A percentile compares a stretch with the other conserved stretches of the same genome.
These are phyloP conservation scores for Scheffersomyces insectosa DNA, from an alignment of 1,139 yeast genomes.

Conservation along the genomic window DNA sequence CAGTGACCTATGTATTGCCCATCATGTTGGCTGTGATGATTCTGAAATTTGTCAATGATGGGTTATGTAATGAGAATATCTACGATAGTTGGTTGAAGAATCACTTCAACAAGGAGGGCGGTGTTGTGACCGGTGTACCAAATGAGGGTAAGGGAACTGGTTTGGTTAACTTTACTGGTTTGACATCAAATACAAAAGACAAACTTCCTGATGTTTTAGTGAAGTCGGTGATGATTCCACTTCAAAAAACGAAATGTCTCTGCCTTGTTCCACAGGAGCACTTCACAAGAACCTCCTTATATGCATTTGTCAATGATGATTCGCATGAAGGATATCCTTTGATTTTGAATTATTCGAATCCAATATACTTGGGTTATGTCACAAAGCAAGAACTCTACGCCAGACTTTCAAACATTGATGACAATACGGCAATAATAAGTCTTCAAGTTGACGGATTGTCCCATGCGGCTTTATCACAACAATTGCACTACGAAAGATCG, in stretches of 20 bases:
- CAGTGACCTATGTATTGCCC: slow-evolving; percentile 58
- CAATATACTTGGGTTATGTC: slow-evolving; percentile 38
- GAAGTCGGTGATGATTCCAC: slow-evolving; percentile 35
- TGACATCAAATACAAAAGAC: slow-evolving; percentile 29
- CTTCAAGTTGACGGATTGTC: slow-evolving; percentile 25
- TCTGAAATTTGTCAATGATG: slow-evolving; percentile 51
- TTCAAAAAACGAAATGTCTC: slow-evolving; percentile 27
- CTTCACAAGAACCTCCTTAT: slow-evolving; percentile 23
- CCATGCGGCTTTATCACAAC: slow-evolving; percentile 22
- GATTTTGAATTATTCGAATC: slow-evolving; percentile 25
- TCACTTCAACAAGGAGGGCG: slow-evolving; percentile 24
- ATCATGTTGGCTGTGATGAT: slow-evolving; percentile 60
- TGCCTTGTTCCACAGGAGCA: slow-evolving; percentile 29
- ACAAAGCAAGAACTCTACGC: slow-evolving; percentile 26
- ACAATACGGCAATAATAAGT: slow-evolving; percentile 15
- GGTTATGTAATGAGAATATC: slow-evolving; percentile 46
- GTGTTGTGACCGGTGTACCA: slow-evolving; percentile 5
- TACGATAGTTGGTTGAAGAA: slow-evolving; percentile 46
- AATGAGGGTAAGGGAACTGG: slow-evolving; percentile 47
- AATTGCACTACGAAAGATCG: slow-evolving; percentile 25
- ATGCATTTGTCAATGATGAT: slow-evolving; percentile 27
- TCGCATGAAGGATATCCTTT: slow-evolving; percentile 49
- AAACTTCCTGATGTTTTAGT: slow-evolving; percentile 38
- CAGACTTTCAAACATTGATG: slow-evolving; percentile 14
- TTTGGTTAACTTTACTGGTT: slow-evolving; percentile 33